Conservation (phyloP, 1,284 basidiomycete species). For the Malassezia slooffiae region DNA sequence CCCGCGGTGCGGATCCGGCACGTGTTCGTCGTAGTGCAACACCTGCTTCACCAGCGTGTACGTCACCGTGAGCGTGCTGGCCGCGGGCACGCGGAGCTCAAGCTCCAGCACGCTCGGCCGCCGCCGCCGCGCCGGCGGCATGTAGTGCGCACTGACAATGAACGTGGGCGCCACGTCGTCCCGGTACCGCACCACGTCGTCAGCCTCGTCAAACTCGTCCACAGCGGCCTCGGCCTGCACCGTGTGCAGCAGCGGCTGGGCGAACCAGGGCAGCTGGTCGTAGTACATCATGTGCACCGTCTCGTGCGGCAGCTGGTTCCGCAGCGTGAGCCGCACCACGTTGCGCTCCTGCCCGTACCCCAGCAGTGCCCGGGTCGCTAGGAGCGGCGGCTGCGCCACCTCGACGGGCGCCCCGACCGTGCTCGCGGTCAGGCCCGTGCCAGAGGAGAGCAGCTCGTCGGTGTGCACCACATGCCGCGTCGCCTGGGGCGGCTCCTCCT, state of each 20-base stretch:
- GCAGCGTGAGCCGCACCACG: constrained; percentile 59
- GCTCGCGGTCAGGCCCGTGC: no score
- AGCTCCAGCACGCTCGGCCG: constrained; percentile 51
- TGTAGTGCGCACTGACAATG: constrained; percentile 21
- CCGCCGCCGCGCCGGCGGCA: constrained; percentile 17
- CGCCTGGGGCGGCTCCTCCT: constrained; percentile 5
- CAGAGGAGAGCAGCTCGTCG: neutral
- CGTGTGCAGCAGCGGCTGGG: constrained; percentile 78
- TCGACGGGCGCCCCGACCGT: neutral
- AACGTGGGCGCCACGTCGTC: constrained; percentile 21
- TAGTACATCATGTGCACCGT: constrained; percentile 61
- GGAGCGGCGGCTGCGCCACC: constrained; percentile 46
- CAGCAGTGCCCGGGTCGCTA: constrained; percentile 60
- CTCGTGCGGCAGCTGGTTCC: constrained; percentile 53
- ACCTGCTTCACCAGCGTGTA: constrained; percentile 75
- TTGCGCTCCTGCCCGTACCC: constrained; percentile 69
- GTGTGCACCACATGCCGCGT: constrained; percentile 4
- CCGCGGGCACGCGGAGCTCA: constrained; percentile 57
- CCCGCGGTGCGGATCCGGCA: constrained; percentile 85
- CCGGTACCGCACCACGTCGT: constrained; percentile 21
- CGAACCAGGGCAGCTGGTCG: constrained; percentile 86
- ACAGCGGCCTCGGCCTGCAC: constrained; percentile 50
- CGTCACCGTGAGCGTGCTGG: constrained; percentile 55
- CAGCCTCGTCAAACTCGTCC: constrained; percentile 4
- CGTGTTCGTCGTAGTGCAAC: constrained; percentile 86